A percentile compares a stretch with the other conserved stretches of the same genome.
Evolutionary conservation across 148 eudicot genomes (phyloP).

Genomic region (Chenopodium formosanum): DNA sequence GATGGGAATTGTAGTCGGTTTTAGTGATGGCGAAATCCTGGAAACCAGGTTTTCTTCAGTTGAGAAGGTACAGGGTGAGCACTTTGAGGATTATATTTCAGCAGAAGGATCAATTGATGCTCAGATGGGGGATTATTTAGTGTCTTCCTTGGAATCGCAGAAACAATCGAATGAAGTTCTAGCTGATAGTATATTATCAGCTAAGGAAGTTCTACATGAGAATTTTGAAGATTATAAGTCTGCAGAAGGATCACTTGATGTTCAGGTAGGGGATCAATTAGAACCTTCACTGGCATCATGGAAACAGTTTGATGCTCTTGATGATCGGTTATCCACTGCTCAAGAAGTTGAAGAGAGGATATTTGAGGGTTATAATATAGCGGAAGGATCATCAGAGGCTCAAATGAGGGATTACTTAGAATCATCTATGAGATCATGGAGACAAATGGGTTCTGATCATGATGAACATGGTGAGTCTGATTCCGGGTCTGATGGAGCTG

Average conservation of each 20-base stretch:
- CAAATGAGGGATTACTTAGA: constrained; percentile 40
- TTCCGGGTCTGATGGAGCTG: constrained; percentile 64
- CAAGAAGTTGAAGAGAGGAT: constrained; percentile 19
- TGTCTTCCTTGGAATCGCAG: constrained; percentile 45
- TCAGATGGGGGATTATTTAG: constrained; percentile 30
- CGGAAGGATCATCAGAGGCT: constrained; percentile 47
- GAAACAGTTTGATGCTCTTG: constrained; percentile 36
- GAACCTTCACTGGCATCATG: constrained; percentile 51
- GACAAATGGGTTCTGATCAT: constrained; percentile 39
- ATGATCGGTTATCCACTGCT: background rate
- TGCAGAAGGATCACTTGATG: constrained; percentile 42
- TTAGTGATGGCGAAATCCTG: constrained; percentile 19
- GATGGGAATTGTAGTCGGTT: constrained; percentile 19
- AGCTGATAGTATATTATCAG: constrained; percentile 6
- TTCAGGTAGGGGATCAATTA: constrained; percentile 34
- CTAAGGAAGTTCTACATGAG: constrained; percentile 12
- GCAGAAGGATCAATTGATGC: constrained; percentile 40
- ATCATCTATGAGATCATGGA: constrained; percentile 53
- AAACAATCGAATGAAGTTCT: constrained; percentile 23
- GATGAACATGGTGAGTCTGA: constrained; percentile 43
- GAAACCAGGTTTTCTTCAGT: constrained; percentile 19
- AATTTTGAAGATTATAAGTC: constrained; percentile 34
- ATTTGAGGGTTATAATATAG: constrained; percentile 39
- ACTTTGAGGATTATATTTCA: constrained; percentile 36
- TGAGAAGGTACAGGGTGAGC: constrained; percentile 31